Conservation (phyloP, 2,329 filamentous ascomycete species). For the Ambrosiella beaveri region DNA sequence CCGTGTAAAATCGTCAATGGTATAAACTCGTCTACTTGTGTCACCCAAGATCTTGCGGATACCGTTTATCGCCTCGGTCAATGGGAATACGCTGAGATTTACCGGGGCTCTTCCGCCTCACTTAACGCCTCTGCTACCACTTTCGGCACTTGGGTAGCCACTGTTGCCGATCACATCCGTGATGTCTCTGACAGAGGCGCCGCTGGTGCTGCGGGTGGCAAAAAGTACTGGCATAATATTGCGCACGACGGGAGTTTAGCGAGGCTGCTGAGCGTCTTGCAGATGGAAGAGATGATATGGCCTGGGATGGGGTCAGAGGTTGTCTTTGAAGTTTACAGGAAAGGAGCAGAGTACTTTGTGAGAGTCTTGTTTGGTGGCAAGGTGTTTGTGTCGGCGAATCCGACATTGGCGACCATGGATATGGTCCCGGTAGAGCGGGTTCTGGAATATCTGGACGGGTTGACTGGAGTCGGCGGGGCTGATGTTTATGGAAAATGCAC, state of each 20-base stretch:
- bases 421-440: constrained; percentile 52
- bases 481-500: constrained; percentile 25
- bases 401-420: constrained; percentile 48
- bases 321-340: constrained; percentile 54
- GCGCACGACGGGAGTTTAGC: constrained; percentile 64
- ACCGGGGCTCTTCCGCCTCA: constrained; percentile 47
- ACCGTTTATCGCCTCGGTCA: constrained; percentile 59
- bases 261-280: constrained; percentile 49
- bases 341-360: constrained; percentile 29
- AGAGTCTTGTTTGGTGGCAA: constrained; percentile 56
- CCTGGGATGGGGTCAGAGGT: constrained; percentile 69
- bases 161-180: constrained; percentile 49
- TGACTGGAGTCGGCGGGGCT: constrained; percentile 40
- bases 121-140: constrained; percentile 43
- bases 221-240: constrained; percentile 54
- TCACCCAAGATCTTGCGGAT: constrained; percentile 45
- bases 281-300: constrained; percentile 64
- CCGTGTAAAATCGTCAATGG: constrained; percentile 34
- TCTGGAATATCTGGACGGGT: constrained; percentile 51
- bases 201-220: not conserved
- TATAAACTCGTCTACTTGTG: constrained; percentile 38
- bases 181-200: constrained; percentile 21
- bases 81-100: constrained; percentile 67
- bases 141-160: constrained; percentile 58
- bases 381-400: constrained; percentile 49